Base-by-base conservation (phyloP, 2,329 filamentous ascomycete species). In the Alternaria postmessia region DNA sequence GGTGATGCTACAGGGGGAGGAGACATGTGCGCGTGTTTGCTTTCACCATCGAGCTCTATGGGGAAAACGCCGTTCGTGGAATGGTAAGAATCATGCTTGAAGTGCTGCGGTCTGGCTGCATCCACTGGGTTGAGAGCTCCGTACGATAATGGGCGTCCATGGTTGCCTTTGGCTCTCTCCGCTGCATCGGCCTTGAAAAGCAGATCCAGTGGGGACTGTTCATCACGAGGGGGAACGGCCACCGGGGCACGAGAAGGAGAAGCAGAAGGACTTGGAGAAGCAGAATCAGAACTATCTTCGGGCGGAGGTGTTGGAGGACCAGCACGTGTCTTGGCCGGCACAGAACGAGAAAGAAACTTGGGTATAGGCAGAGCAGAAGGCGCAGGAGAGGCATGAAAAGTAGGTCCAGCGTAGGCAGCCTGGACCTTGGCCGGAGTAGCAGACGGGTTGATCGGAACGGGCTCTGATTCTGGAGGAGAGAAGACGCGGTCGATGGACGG, bases 301-400 rank as follows among this genome's bases (percentile, higher is more conserved):
- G 76, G 83, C 62, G 80, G 75, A 20, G 78, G 78, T 14, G 79
- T 87, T 4, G 89, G 89, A n/a, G 73, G 73, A 26, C 66, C 69
- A 22, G 65, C 48, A 16, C 62, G 66, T 20, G 71, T 63, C 65
- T 78, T 78, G 58, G 91, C 89, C 4, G 89, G 89, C 12, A 91
- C 84, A 0, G 92, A 89, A 71, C 91, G 94, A 28, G 91, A 90
- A 63, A 91, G 87, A 77, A 97, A 97, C 73, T 91, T 96, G 11
- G 95, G 95, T 59, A 97, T 91, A 0, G 95, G 95, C 32, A 99
- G 84, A 24, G 93, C 89, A 8, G 93, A 96, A 0, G 95, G 91
- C 2, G 94, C 94, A 20, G 95, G 95, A 8, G 95, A 98, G 41
- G 93, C 92, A 78, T 97, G 94, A 78, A 98, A 99, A 5, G 93